These are phyloP conservation scores for Cyberlindnera mycetangii DNA, from an alignment of 805 yeast species.

Conservation along the genomic window DNA sequence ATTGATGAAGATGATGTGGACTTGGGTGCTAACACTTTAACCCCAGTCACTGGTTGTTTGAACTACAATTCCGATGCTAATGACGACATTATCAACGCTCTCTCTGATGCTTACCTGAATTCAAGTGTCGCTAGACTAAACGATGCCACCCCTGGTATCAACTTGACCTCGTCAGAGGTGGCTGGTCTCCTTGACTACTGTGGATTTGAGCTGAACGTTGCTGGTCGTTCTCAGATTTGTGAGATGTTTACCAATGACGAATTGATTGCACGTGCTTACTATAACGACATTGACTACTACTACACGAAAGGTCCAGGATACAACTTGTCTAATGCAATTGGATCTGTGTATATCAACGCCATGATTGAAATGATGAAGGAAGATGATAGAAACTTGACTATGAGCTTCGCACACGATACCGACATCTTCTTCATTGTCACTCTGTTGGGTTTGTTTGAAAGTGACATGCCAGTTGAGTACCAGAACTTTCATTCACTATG, in stretches of 20 bases:
- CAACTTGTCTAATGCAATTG: conserved; percentile 35
- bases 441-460: conserved; percentile 43
- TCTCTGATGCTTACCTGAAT: conserved; percentile 20
- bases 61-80: conserved; percentile 35
- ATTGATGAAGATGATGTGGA: conserved; percentile 42
- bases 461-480: conserved; percentile 36
- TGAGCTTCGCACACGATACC: conserved; percentile 54
- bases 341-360: conserved; percentile 47
- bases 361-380: conserved; percentile 42
- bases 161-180: conserved; percentile 40
- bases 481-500: conserved; percentile 45
- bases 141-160: conserved; percentile 36
- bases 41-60: conserved; percentile 42
- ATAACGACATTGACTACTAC: conserved; percentile 40
- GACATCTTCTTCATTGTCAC: conserved; percentile 49
- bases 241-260: conserved; percentile 49
- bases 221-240: conserved; percentile 31
- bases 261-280: conserved; percentile 40
- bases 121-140: conserved; percentile 34
- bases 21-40: conserved; percentile 58
- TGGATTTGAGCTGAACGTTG: conserved; percentile 49
- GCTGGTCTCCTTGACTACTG: conserved; percentile 41
- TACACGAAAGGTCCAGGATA: conserved; percentile 50
- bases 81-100: conserved; percentile 30
- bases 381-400: conserved; percentile 37